A percentile compares a stretch with the other conserved stretches of the same genome.
Evolutionary conservation across 2,329 filamentous ascomycete genomes (phyloP).

Genomic region (Colletotrichum coccodes): DNA sequence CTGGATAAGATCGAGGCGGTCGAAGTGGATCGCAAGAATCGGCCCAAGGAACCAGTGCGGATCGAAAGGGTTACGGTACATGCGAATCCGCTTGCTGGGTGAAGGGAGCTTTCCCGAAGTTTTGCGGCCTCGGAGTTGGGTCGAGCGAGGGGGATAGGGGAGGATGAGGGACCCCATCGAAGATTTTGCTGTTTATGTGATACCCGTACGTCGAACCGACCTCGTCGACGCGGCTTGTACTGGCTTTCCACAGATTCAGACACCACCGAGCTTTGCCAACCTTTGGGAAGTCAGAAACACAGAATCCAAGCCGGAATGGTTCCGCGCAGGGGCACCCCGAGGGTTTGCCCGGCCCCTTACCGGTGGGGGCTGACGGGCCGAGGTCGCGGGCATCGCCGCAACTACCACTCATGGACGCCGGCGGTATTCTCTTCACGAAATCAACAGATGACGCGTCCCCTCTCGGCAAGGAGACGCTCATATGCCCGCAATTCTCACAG

Average conservation of each 20-base stretch:
- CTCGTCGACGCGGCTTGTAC: neutral
- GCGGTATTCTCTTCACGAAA: neutral
- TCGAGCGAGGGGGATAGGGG: neutral
- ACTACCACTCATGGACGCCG: neutral
- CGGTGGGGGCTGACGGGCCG: neutral
- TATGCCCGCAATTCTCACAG: no score
- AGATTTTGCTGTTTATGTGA: neutral
- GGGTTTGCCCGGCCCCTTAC: neutral
- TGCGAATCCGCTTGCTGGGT: conserved; percentile 80
- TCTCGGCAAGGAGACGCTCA: neutral
- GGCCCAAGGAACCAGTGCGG: conserved; percentile 72
- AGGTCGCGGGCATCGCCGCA: neutral
- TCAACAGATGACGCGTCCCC: neutral
- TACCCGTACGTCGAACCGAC: neutral
- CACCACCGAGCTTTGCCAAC: neutral
- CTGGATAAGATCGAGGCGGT: conserved; percentile 77
- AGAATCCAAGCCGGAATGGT: no score
- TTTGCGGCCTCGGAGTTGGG: neutral
- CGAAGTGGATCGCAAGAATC: conserved; percentile 81
- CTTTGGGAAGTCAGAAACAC: no score
- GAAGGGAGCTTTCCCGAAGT: conserved; percentile 37
- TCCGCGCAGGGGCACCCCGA: neutral
- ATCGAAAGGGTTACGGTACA: conserved; percentile 80
- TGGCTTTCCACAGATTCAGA: neutral
- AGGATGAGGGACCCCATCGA: neutral